Base-by-base conservation (phyloP, 2,329 filamentous ascomycete species). In the Penicillium sp. region DNA sequence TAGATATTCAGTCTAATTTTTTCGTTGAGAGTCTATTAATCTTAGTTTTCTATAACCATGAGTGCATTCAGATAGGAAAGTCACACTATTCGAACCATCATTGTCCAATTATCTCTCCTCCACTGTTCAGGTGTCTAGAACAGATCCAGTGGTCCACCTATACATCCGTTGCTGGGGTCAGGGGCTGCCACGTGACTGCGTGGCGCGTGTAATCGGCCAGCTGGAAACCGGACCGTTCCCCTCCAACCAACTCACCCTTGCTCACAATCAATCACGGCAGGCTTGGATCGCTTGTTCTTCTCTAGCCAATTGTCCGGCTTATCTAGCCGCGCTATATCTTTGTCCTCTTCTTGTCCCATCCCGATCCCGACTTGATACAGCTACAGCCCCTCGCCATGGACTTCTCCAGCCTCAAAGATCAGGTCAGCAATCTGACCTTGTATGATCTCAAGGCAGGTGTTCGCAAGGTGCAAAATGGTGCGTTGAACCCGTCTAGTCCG, bases 401-500 rank as follows among this genome's bases (percentile, higher is more conserved):
- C 83, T 84, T 96, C 74, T 89, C 88, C 78, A 90, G 83, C 71
- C 77, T 97, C 54, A 93, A 90, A 76, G 90, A 91, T 69, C 88
- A 90, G 78, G 91, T 96, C 77, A 88, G 88, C 81, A 96, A 95
- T 80, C 83, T 97, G 83, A 90, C 90, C 69, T 84, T 97, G 76
- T 97, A 97, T 82, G 93, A 97, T 78, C 74, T 97, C 80, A 97
- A 97, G 81, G 93, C 93, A 54, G 90, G 92, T 64, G 91, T 97
- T 68, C 88, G 93, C 67, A 96, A 97, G 78, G 90, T 96, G 58
- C 93, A 97, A 73, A 97, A 97, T 93, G 93, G 93, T 96, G 80
- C 67, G 83, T 56, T n/a, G n/a, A 24, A 45, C 26, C 45, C 33
- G 39, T 43, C 22, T 50, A 55, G 21, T 46, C 44, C 43, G 22